These are phyloP conservation scores for Zygosaccharomyces pseudorouxii DNA, from an alignment of 805 yeast genomes.

Conservation along the genomic window DNA sequence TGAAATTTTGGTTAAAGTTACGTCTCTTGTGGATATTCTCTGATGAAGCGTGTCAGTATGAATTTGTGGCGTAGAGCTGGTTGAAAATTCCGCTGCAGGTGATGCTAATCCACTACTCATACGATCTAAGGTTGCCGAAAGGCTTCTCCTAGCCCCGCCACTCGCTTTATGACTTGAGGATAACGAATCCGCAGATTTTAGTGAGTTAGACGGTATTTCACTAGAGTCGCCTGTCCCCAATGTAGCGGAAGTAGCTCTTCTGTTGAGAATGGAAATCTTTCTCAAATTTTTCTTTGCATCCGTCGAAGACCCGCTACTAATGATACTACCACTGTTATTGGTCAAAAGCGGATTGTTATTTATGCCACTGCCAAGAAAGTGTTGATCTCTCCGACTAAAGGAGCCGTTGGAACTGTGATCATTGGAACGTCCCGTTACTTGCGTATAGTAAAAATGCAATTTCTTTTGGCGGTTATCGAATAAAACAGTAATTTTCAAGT, in stretches of 20 bases:
- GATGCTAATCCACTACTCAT: conserved; percentile 23
- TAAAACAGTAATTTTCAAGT: conserved; percentile 30
- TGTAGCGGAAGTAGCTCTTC: conserved; percentile 20
- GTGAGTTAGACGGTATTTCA: conserved; percentile 5
- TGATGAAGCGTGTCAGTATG: conserved; percentile 11
- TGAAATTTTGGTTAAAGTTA: conserved; percentile 61
- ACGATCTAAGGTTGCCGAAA: conserved; percentile 32
- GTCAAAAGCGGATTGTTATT: background rate
- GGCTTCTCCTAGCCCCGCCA: conserved; percentile 16
- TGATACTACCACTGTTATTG: background rate
- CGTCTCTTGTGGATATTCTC: conserved; percentile 54
- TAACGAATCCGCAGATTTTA: conserved; percentile 8
- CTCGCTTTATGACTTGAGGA: background rate
- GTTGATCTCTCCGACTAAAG: background rate
- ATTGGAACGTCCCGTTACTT: conserved; percentile 12
- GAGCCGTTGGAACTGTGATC: background rate
- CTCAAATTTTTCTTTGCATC: conserved; percentile 12
- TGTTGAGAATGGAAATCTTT: conserved; percentile 23
- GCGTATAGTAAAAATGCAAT: conserved; percentile 27
- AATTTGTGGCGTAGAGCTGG: conserved; percentile 22
- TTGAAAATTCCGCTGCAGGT: conserved; percentile 25
- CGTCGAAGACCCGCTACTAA: conserved; percentile 1
- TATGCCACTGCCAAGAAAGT: background rate
- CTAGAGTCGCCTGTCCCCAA: conserved; percentile 7
- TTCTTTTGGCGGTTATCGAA: conserved; percentile 17